Base-by-base conservation (phyloP, 2,329 filamentous ascomycete genomes). In the Scytalidium sp. region DNA sequence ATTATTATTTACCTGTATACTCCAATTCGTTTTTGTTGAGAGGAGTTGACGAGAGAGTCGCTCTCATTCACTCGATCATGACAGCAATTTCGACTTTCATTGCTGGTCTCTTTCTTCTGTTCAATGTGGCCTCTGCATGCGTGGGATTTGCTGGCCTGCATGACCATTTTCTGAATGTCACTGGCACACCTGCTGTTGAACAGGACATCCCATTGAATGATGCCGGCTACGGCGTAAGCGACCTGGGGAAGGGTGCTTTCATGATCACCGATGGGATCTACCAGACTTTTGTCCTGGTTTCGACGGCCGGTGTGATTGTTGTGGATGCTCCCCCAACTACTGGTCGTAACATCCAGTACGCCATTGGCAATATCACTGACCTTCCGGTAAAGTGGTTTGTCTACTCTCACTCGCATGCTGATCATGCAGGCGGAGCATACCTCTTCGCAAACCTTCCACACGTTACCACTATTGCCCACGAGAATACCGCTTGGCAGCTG, bases 251-350 rank as follows among this genome's bases (percentile, higher is more conserved):
- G 17, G 60, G 61, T 3, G 58, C 59, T 9, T 63, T 59, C 22
- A 57, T 59, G 47, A 53, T 64, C 11, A 60, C 61, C 2, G 55
- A 61, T n/a, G 57, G 57, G 13, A 23, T 36, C 11, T 64, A 64
- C 42, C 58, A 61, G 50, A 51, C 57, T 8, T 43, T 58, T 8
- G 62, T 63, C 45, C 43, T 64, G 19, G 53, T 62, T 39, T 52
- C 56, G 3, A 49, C 41, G n/a, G 36, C 56, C 27, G 53, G 59
- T 11, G 61, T 64, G 6, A 57, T 64, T 25, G 60, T 59, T n/a
- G 53, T 64, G 19, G 61, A 64, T 42, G 46, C 45, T 19, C 60
- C 61, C 13, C 61, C 61, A 15, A 58, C 58, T 3, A 54, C 60
- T 43, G 61, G 61, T 13, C 47, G 50, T 27, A 56, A 54, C 10